Evolutionary conservation across 805 yeast species (phyloP), one percentile per base, ranked within the genome.

Genomic region (Candida endomychidarum): DNA sequence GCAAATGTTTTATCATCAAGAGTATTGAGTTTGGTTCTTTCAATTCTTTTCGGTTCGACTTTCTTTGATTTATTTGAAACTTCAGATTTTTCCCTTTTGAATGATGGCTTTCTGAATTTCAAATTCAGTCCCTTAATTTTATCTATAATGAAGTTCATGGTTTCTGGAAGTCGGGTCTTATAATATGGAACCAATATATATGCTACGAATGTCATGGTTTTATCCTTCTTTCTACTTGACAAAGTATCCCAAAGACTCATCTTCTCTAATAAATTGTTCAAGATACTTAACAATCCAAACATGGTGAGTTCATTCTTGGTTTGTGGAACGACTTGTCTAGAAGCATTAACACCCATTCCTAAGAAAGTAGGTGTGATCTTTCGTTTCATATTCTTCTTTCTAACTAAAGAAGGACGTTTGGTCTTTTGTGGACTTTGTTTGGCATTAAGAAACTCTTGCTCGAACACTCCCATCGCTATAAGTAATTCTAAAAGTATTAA

Each of bases 141-240:
- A 15, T 65, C 66, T 5, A 76, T 60, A 16, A 77, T 58, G 43
- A 68, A 71, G 35, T 65, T 67, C 7, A 76, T 68, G 3, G 74
- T 57, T 28, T 60, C 49, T 0, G 84, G 83, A 3, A 77, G 55
- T 43, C 61, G 70, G 41, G 69, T 70, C 36, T 65, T 72, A 51
- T 65, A 80, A 54, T 71, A 77, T 0, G 84, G 83, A 1, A 78
- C 65, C 2, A 80, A 43, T 7, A 78, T 76, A 45, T 72, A 73
- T 3, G 71, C 76, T 26, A 76, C 56, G 49, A 77, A 79, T 3
- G 78, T 80, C 14, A 56, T 54, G 5, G 50, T 45, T 9, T 49
- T 56, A 9, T 54, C 48, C 0, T 56, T 45, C 8, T 64, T 62
- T 1, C 66, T 66, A 15, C 68, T 42, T 14, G 33, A 42, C 4